Evolutionary conservation across 257 asterid genomes (phyloP), one percentile per base, ranked within the genome.

Genomic region (Jasminum sambac): DNA sequence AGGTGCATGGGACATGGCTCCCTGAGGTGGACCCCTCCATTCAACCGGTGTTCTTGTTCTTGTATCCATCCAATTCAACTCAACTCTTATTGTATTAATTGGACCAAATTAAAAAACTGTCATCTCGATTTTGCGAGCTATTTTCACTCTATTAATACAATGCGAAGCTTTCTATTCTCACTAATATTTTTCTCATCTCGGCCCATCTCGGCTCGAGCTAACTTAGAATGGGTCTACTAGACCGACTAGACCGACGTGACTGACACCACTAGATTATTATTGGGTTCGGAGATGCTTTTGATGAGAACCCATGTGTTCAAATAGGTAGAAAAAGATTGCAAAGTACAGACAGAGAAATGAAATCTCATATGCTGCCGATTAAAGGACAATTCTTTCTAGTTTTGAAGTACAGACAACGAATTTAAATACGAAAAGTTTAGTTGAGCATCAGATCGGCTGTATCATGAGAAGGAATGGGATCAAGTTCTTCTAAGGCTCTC

Each of bases 391-490:
- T 55, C 23, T 19, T 19, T 23, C 62, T 19, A 55, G 62, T 55
- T 23, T 55, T 30, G 34, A 23, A 55, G 62, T 55, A 55, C 62
- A 21, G 62, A 55, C 30, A 55, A 55, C 0, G 26, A 55, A 21
- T 55, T 55, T 21, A 55, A 55, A 3, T 55, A 55, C 14, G 36
- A 55, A 55, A 55, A 55, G 62, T 55, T 30, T 13, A 55, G 62
- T 21, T 55, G 62, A 23, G 62, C 30, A 55, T 55, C 62, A 55
- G 19, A 55, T 13, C 36, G 21, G 34, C 62, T 19, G 13, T 55
- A 55, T 55, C 62, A 55, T 55, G 62, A 55, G 62, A 55, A 19
- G 62, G 36, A 55, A 55, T 55, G 62, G 30, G 62, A 55, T 55
- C 16, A 23, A 8, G 30, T 19, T 5, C 36, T 55, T 19, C 11